Evolutionary conservation across 2,329 filamentous ascomycete species (phyloP), one percentile per base, ranked within the genome.

Genomic region (Talaromyces pinophilus): DNA sequence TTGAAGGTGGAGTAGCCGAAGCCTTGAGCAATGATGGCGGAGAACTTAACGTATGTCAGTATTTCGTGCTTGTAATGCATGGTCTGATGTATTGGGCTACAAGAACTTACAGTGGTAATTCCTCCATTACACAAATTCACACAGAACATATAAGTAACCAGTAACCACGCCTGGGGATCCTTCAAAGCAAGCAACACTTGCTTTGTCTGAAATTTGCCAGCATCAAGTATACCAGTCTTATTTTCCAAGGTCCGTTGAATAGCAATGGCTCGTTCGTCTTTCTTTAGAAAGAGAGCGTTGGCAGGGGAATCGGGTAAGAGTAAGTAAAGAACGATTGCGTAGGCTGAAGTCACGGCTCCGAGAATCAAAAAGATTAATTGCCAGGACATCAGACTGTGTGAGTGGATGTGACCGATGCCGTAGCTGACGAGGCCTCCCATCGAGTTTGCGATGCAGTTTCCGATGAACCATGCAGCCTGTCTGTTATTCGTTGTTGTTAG

Each of bases 261-360:
- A 5, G 79, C 82, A 66, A 83, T 79, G 0, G 73, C 70, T 40
- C 79, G 79, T 67, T 84, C 81, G 10, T 78, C 71, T 22, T 80
- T 76, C 3, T 72, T 79, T 22, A 84, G 71, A 72, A 83, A 84
- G 4, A 80, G 75, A 5, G 82, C 82, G 0, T 83, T 83, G 0
- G 81, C 73, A 19, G 89, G 82, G 68, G 88, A 86, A 72, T 79
- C 78, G 65, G 88, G 86, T 1, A 90, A 80, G 55, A 81, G 81
- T 79, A 81, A 86, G 75, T 87, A 90, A 0, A 88, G 78, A 13
- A 90, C 69, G 0, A 87, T 86, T 0, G 83, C 82, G 0, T 85
- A 85, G 8, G 83, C 63, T 19, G 90, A 80, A 1, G 88, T 90
- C 3, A 90, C 67, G 0, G 90, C 78, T 0, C 86, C 87, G 13